Evolutionary conservation across 495 filamentous ascomycete species (phyloP).

Genomic region (Friedmanniomyces simplex): DNA sequence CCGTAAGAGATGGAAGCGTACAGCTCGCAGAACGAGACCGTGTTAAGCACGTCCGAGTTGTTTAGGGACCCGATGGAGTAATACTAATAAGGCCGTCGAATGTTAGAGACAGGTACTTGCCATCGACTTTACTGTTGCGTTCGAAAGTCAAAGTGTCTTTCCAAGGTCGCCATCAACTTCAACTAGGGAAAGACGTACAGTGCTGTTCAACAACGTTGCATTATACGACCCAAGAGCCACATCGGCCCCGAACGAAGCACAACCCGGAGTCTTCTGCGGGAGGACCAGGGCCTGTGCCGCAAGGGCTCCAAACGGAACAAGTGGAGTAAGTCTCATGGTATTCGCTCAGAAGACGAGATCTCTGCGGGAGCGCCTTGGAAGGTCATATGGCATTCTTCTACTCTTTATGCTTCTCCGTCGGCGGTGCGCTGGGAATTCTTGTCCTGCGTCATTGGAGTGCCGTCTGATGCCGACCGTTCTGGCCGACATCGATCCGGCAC

Average conservation of each 20-base stretch:
- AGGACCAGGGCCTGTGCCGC: neutral
- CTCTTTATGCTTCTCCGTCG: neutral
- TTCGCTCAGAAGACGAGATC: neutral
- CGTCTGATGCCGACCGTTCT: neutral
- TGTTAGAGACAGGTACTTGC: neutral
- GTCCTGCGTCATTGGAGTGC: neutral
- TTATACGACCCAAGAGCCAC: neutral
- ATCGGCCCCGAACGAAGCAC: neutral
- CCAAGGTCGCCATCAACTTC: too few species aligned
- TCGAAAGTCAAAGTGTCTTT: too few species aligned
- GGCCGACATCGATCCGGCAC: neutral
- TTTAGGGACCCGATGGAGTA: neutral
- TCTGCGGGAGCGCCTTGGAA: neutral
- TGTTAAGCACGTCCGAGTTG: conserved; percentile 1
- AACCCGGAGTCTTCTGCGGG: neutral
- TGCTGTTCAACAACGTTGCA: conserved; percentile 6
- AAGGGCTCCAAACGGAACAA: neutral
- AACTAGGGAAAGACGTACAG: neutral
- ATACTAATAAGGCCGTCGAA: neutral
- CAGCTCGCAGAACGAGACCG: conserved; percentile 13
- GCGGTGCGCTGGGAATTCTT: neutral
- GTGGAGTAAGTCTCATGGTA: neutral
- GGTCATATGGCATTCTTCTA: neutral
- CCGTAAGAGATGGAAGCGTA: conserved; percentile 9
- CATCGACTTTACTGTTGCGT: too few species aligned